Evolutionary conservation across 495 filamentous ascomycete genomes (phyloP).

Genomic region (Daldinia concentrica): DNA sequence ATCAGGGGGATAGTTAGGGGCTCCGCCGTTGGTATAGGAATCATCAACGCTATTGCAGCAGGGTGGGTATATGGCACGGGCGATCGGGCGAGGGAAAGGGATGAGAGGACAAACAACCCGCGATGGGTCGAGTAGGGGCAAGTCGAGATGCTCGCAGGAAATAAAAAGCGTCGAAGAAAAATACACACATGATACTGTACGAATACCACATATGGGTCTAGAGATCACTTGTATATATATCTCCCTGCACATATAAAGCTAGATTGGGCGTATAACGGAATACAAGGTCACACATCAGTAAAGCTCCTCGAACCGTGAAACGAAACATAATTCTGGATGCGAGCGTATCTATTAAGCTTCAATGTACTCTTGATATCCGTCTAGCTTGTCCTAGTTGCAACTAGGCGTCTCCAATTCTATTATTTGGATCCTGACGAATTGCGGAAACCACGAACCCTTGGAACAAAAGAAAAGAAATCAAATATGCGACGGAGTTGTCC

Average conservation of each 20-base stretch:
- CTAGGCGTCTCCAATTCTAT: neutral
- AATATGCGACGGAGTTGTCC: conserved; percentile 2
- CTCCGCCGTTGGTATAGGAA: conserved; percentile 73
- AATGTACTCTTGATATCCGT: neutral
- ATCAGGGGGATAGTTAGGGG: conserved; percentile 75
- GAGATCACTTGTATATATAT: neutral
- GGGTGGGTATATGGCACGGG: conserved; percentile 75
- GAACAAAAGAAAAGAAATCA: conserved; percentile 30
- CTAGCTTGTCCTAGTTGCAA: neutral
- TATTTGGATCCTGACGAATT: neutral
- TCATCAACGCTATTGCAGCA: conserved; percentile 74
- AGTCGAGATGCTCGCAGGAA: neutral
- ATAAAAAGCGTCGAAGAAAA: neutral
- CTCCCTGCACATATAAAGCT: neutral
- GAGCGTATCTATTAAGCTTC: neutral
- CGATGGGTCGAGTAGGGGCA: conserved; percentile 52
- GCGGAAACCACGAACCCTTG: neutral
- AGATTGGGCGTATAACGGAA: neutral
- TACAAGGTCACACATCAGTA: neutral
- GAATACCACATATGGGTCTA: neutral
- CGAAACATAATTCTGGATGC: neutral
- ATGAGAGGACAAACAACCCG: conserved; percentile 55
- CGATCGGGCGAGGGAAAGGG: conserved; percentile 60
- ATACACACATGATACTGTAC: neutral
- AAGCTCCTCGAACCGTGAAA: neutral